Evolutionary conservation across 306 rosid species (phyloP), one percentile per base, ranked within the genome.

Genomic region (Castanea mollissima): DNA sequence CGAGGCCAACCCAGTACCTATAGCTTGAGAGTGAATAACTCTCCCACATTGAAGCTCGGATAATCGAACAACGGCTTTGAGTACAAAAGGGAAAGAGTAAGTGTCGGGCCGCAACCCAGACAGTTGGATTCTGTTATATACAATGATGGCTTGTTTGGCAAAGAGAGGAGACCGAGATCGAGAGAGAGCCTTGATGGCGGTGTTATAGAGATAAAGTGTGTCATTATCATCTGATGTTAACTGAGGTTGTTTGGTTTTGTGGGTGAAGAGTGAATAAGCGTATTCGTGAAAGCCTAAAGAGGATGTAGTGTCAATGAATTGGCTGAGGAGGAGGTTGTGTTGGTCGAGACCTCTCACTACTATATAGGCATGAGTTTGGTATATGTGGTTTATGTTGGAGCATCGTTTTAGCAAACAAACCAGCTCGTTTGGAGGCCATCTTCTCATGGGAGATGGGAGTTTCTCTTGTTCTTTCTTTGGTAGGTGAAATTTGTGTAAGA

Each of bases 81-180:
- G 79, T 65, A 78, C 92, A 31, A 72, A 87, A 16, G 94, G 91
- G 57, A 92, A 56, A 19, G 97, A 78, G 83, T 87, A 92, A 29
- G 92, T 78, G 78, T 92, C 92, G 1, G 91, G 90, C 1, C 77
- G 83, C 38, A 90, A 57, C 0, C 83, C 83, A 11, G 76, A 82
- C 0, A 21, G 4, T 31, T 65, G 87, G 73, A 88, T 80, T 3
- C 23, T 0, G 78, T 78, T 77, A 80, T 82, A 88, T 0, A 90
- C 75, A 34, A 80, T 83, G 58, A 90, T 19, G 76, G 94, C 81
- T 0, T 31, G 71, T 1, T 41, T 4, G 35, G 86, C 27, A 16
- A 65, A 14, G 23, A 82, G 82, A 59, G 87, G 72, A 19, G 46
- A 41, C 46, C 62, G 54, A 51, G 74, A 69, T 52, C 3, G 83